Percentiles rank a stretch among this genome's conserved stretches.
Evolutionary conservation across 169 alveolate genomes (phyloP).

Genomic region (Plasmodium reichenowi): DNA sequence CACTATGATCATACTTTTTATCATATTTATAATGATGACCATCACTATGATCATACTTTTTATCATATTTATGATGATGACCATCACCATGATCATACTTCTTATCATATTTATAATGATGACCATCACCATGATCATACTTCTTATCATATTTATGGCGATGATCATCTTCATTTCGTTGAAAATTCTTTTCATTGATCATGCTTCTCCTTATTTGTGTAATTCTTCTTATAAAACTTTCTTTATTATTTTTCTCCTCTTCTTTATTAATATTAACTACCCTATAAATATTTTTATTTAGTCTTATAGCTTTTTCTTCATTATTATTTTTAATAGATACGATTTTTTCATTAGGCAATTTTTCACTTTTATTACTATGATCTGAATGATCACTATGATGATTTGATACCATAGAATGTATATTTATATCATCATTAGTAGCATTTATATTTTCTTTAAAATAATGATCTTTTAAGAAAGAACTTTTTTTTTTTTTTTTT

Average conservation of each 20-base stretch:
- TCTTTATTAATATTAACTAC: conserved; percentile 22
- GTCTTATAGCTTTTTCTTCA: conserved; percentile 50
- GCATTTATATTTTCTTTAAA: background rate
- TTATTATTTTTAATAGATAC: background rate
- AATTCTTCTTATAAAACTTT: conserved; percentile 35
- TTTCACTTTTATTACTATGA: background rate
- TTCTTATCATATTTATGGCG: background rate
- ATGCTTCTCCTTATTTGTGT: conserved; percentile 46
- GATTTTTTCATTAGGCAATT: background rate
- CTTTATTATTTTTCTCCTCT: conserved; percentile 18
- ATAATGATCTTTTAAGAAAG: background rate
- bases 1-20: too few relatives aligned
- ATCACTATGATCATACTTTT: too few relatives aligned
- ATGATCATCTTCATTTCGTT: background rate
- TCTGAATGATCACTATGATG: background rate
- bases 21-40: too few relatives aligned
- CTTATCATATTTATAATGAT: background rate
- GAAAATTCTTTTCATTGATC: conserved; percentile 25
- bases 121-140: too few relatives aligned
- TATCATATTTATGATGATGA: too few relatives aligned
- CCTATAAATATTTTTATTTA: conserved; percentile 50
- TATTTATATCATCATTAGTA: background rate
- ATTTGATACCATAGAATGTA: background rate
- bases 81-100: too few relatives aligned
- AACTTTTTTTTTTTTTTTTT: conserved; percentile 1